Conservation (phyloP, 2,329 filamentous ascomycete genomes). For the Triangularia verruculosa region DNA sequence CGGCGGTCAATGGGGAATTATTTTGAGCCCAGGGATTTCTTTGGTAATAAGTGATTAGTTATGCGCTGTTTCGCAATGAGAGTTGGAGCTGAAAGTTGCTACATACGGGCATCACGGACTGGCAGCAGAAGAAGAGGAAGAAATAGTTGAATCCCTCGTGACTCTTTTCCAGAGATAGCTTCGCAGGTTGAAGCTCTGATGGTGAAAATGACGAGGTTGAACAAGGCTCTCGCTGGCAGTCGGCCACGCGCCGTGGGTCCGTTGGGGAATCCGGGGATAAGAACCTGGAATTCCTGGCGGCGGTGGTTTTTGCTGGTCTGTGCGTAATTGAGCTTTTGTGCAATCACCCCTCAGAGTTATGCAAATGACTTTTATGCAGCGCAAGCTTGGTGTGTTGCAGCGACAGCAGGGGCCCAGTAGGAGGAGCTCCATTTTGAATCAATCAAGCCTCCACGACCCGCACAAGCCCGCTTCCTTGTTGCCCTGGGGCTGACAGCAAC, state of each 20-base stretch:
- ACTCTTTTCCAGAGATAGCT: neutral
- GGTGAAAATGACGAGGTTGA: neutral
- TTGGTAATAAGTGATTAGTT: neutral
- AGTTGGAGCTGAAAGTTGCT: neutral
- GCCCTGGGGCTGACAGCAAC: conserved; percentile 7
- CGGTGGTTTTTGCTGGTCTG: neutral
- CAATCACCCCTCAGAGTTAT: neutral
- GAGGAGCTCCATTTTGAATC: conserved; percentile 14
- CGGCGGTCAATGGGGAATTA: neutral
- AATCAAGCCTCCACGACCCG: conserved; percentile 10
- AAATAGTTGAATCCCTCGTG: neutral
- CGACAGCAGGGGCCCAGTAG: conserved; percentile 12
- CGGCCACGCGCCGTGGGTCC: neutral
- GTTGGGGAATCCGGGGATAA: conserved; percentile 2
- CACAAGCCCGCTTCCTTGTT: conserved; percentile 13
- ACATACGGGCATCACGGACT: neutral
- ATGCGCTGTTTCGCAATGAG: neutral
- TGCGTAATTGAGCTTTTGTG: neutral
- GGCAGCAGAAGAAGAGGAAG: neutral
- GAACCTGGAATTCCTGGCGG: neutral
- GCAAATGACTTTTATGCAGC: neutral
- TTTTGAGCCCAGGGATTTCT: neutral
- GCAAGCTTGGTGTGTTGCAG: neutral
- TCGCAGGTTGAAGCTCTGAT: neutral
- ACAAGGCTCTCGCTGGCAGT: neutral